These are phyloP conservation scores for Tephrocybe rancida DNA, from an alignment of 768 basidiomycete genomes.

Conservation along the genomic window DNA sequence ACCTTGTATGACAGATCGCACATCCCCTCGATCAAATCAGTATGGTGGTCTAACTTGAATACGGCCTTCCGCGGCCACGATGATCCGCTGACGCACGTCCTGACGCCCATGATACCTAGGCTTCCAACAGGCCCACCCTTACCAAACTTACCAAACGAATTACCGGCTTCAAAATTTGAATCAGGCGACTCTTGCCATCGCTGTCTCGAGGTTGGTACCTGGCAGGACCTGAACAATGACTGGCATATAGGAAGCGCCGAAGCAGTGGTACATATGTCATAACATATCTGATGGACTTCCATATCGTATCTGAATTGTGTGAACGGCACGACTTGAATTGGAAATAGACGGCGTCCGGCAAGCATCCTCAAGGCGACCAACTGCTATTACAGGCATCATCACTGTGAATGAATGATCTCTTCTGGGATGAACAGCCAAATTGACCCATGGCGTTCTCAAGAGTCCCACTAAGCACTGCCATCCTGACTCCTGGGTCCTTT, in stretches of 20 bases:
- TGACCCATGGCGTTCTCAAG: background rate
- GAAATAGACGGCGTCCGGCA: background rate
- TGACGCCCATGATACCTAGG: background rate
- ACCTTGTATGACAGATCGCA: background rate
- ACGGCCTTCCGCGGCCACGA: conserved; percentile 1
- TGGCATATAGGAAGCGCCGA: too few species aligned
- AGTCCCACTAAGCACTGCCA: background rate
- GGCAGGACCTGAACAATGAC: too few species aligned
- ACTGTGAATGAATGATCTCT: conserved; percentile 10
- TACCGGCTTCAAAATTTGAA: too few species aligned
- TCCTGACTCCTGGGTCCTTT: conserved; percentile 3
- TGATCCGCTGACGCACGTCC: background rate
- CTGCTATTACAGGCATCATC: background rate
- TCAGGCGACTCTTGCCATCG: too few species aligned
- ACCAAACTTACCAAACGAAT: too few species aligned
- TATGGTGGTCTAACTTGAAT: background rate
- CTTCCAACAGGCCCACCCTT: too few species aligned
- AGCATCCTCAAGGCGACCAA: too few species aligned
- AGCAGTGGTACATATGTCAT: too few species aligned
- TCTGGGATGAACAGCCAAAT: conserved; percentile 3
- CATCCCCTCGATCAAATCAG: background rate
- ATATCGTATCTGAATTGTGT: too few species aligned
- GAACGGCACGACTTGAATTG: too few species aligned
- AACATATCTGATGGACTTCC: too few species aligned
- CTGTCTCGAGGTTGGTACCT: too few species aligned